Evolutionary conservation across 2,329 filamentous ascomycete genomes (phyloP).

Genomic region (Plenodomus tracheiphilus): DNA sequence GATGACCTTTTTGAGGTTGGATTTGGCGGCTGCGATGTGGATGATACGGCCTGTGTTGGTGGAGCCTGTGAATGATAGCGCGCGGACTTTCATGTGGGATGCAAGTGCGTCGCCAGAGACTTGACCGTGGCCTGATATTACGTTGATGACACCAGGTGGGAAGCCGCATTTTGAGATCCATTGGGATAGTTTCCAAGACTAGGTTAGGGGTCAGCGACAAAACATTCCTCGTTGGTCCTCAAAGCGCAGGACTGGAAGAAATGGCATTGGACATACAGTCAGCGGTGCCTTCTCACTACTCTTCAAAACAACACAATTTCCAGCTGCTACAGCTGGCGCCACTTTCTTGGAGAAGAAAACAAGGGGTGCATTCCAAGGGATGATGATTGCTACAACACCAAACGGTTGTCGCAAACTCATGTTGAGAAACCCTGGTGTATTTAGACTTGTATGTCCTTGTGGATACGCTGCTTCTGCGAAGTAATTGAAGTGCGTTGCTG

Average conservation of each 20-base stretch:
- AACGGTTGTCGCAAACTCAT: constrained; percentile 48
- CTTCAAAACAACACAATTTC: constrained; percentile 44
- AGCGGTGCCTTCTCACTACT: constrained; percentile 44
- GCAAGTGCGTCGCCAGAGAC: constrained; percentile 43
- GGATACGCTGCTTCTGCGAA: not conserved
- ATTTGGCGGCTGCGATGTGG: constrained; percentile 46
- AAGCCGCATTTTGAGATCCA: constrained; percentile 34
- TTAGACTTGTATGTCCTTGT: not conserved
- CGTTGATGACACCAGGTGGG: constrained; percentile 48
- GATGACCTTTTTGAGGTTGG: constrained; percentile 49
- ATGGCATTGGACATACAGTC: not conserved
- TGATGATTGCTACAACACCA: constrained; percentile 49
- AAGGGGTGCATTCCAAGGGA: constrained; percentile 49
- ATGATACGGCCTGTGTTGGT: constrained; percentile 46
- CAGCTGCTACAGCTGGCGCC: constrained; percentile 40
- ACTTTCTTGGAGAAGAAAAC: constrained; percentile 44
- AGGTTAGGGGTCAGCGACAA: constrained; percentile 19
- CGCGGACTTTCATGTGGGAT: constrained; percentile 45
- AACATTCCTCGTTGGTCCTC: not conserved
- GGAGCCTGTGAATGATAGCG: constrained; percentile 49
- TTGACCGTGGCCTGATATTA: constrained; percentile 43
- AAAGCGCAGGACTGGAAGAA: not conserved
- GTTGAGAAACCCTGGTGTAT: constrained; percentile 45
- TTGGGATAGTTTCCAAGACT: constrained; percentile 41
- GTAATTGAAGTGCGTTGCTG: not conserved